phyloP scores from a whole-genome alignment of 2,329 filamentous ascomycete species.

The Biscogniauxia mediterranea region DNA sequence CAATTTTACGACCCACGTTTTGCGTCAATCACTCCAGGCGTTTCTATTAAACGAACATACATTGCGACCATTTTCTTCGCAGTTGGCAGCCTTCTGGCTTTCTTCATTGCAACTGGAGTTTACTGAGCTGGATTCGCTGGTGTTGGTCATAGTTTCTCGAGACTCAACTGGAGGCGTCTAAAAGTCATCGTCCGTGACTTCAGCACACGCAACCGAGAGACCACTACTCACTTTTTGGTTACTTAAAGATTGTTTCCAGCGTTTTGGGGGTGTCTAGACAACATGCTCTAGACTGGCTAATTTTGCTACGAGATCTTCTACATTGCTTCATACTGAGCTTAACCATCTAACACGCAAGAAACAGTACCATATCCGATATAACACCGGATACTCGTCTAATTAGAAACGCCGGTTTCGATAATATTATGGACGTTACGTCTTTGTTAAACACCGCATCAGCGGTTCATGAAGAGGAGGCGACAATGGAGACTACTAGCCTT shows the following conservation, averaged over 20 bases:
- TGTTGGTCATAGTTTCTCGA: background rate
- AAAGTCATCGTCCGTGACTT: background rate
- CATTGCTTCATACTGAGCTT: background rate
- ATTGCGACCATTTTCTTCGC: background rate
- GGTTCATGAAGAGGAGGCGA: constrained; percentile 10
- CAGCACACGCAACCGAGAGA: background rate
- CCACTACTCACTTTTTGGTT: background rate
- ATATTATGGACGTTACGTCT: constrained; percentile 42
- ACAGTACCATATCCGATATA: background rate
- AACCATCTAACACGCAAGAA: background rate
- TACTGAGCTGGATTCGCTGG: background rate
- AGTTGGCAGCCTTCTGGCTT: background rate
- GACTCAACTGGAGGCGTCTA: background rate
- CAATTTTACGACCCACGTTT: background rate
- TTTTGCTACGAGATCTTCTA: background rate
- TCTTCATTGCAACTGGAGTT: background rate
- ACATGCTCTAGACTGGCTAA: background rate
- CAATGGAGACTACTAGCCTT: constrained; percentile 13
- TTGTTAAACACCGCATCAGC: constrained; percentile 40
- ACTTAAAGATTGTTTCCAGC: background rate
- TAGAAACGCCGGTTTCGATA: constrained; percentile 2
- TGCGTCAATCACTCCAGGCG: background rate
- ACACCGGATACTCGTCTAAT: constrained; percentile 2
- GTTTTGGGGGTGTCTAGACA: background rate
- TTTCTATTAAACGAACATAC: background rate